Evolutionary conservation across 345 rosid species (phyloP).

Genomic region (Eucalyptus leucophloia): DNA sequence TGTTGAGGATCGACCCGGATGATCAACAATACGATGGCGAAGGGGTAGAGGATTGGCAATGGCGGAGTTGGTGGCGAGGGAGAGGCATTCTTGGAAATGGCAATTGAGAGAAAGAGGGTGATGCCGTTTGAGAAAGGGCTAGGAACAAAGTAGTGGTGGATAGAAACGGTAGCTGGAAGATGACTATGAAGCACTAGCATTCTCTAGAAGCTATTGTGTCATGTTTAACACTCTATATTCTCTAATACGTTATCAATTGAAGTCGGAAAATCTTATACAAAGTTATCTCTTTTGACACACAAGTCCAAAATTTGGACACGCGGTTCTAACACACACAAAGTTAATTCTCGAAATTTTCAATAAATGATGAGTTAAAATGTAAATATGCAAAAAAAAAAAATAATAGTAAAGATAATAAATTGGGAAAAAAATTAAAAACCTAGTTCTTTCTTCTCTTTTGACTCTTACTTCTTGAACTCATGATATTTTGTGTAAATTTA

Average conservation of each 20-base stretch:
- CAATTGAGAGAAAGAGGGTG: neutral
- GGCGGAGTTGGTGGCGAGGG: neutral
- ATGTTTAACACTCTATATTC: rapidly evolving
- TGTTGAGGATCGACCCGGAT: neutral
- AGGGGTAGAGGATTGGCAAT: neutral
- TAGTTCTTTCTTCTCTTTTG: too few relatives aligned
- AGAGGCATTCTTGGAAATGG: neutral
- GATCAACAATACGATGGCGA: rapidly evolving
- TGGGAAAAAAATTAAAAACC: too few relatives aligned
- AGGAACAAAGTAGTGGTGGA: neutral
- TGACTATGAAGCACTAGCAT: rapidly evolving
- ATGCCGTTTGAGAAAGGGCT: neutral
- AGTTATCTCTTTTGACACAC: rapidly evolving
- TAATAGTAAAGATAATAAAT: too few relatives aligned
- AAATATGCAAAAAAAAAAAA: too few relatives aligned
- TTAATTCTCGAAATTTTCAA: rapidly evolving
- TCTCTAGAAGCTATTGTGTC: rapidly evolving
- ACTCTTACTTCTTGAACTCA: rapidly evolving
- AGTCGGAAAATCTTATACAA: rapidly evolving
- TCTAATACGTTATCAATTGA: rapidly evolving
- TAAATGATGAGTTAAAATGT: too few relatives aligned
- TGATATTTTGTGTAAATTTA: too few relatives aligned
- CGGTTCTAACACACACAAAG: rapidly evolving
- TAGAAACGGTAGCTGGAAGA: neutral
- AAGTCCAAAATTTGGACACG: rapidly evolving